Evolutionary conservation across 2,329 filamentous ascomycete species (phyloP).

Genomic region (Myotisia sp.): DNA sequence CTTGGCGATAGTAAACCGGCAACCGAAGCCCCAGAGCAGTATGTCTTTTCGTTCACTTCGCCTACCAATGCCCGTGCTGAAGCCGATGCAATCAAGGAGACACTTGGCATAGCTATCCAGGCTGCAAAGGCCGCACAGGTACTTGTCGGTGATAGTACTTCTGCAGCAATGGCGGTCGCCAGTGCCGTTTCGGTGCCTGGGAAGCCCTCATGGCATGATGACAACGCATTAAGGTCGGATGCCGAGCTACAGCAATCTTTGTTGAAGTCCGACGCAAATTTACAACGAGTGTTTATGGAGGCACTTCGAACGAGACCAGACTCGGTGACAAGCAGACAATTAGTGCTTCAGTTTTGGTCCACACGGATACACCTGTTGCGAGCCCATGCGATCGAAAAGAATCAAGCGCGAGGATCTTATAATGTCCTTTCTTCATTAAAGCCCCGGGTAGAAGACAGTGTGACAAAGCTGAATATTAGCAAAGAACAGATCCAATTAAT

Average conservation of each 20-base stretch:
- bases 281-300: constrained; percentile 78
- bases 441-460: constrained; percentile 58
- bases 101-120: constrained; percentile 64
- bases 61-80: constrained; percentile 60
- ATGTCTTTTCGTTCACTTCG: constrained; percentile 84
- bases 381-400: constrained; percentile 76
- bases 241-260: constrained; percentile 76
- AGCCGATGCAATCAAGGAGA: constrained; percentile 71
- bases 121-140: constrained; percentile 39
- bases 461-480: constrained; percentile 67
- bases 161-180: constrained; percentile 64
- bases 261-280: constrained; percentile 59
- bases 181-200: constrained; percentile 45
- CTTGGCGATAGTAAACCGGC: constrained; percentile 28
- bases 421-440: constrained; percentile 89
- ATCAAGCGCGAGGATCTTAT: constrained; percentile 76
- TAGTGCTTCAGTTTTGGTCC: constrained; percentile 90
- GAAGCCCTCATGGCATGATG: constrained; percentile 60
- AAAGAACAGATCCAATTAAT: constrained; percentile 88
- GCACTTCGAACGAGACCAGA: constrained; percentile 71
- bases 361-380: constrained; percentile 72
- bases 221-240: constrained; percentile 61
- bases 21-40: constrained; percentile 41
- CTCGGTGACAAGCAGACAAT: constrained; percentile 62
- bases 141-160: constrained; percentile 33